Conservation (phyloP, 208 protist species). For the Angomonas deanei region DNA sequence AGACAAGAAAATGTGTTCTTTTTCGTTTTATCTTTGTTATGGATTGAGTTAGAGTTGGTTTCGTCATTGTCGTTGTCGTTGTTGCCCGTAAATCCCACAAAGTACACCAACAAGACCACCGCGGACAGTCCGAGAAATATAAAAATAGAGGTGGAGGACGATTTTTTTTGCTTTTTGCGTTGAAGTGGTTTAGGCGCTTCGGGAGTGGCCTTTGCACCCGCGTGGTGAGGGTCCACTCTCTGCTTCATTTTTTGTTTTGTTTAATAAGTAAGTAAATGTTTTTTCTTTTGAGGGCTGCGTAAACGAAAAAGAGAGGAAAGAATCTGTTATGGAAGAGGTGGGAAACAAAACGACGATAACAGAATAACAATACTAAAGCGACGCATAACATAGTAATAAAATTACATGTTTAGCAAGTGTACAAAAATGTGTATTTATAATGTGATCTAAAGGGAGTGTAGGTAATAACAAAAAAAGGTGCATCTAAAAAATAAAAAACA, state of each 20-base stretch:
- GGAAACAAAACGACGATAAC: neutral
- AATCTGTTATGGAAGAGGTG: neutral
- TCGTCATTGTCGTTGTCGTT: too few species aligned
- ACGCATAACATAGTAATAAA: constrained; percentile 5
- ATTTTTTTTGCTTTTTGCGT: too few species aligned
- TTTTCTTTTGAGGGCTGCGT: too few species aligned
- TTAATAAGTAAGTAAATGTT: too few species aligned
- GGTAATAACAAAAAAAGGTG: neutral
- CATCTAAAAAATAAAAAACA: constrained; percentile 8
- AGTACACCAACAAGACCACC: too few species aligned
- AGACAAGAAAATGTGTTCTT: constrained; percentile 3
- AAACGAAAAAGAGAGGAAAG: constrained; percentile 1
- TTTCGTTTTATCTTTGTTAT: neutral
- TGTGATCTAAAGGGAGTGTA: too few species aligned
- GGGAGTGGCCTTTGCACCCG: neutral
- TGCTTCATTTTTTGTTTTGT: neutral
- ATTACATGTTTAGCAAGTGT: neutral
- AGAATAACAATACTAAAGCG: neutral
- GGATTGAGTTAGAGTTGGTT: neutral
- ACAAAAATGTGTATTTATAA: constrained; percentile 2
- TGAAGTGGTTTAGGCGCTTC: too few species aligned
- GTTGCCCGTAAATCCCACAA: too few species aligned
- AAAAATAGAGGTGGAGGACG: neutral
- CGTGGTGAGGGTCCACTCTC: neutral
- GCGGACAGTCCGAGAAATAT: neutral